Base-by-base conservation (phyloP, 176 grass and related monocot species). In the Carex scoparia region DNA sequence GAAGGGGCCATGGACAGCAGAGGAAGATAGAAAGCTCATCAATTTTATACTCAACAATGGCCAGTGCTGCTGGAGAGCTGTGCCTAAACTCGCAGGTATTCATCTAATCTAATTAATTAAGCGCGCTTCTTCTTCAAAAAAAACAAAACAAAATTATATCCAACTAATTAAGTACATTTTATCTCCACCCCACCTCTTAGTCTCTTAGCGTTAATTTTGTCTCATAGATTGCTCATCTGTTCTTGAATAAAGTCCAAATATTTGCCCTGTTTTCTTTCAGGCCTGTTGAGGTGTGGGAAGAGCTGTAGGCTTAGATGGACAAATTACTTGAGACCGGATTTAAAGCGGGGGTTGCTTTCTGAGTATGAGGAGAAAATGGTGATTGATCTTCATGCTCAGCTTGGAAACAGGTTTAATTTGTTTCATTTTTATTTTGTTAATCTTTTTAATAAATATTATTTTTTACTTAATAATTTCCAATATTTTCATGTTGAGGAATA, bases 301-400 rank as follows among this genome's bases (percentile, higher is more conserved):
- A 97, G 94, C 58, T 97, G 94, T 88, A 86, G 94, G 82, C 74
- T 97, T 23, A 88, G 94, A 79, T 97, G 89, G 94, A 92, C 89
- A n/a, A 97, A 97, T 84, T 97, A 97, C 86, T 86, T 97, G 7
- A 87, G 94, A 32, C 94, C 94, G 49, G 94, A 97, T 84, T 82
- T 97, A 13, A 97, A 89, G 92, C 85, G 90, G 12, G 92, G 92
- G 1, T 81, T 92, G 35, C 90, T 97, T 57, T 94, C 94, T 4
- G 80, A 81, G 67, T 73, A 80, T 18, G 94, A 97, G 85, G 90
- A 94, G 87, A 89, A 83, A 58, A 86, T 84, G 85, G 94, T 97
- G 53, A 91, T 97, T 72, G 87, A 97, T 35, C 90, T 97, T 79
- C 94, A 97, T 90, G 90, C 67, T 80, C 81, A 92, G 85, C 92